These are phyloP conservation scores for Thielaviopsis populi DNA, from an alignment of 2,329 filamentous ascomycete species.

Conservation along the genomic window DNA sequence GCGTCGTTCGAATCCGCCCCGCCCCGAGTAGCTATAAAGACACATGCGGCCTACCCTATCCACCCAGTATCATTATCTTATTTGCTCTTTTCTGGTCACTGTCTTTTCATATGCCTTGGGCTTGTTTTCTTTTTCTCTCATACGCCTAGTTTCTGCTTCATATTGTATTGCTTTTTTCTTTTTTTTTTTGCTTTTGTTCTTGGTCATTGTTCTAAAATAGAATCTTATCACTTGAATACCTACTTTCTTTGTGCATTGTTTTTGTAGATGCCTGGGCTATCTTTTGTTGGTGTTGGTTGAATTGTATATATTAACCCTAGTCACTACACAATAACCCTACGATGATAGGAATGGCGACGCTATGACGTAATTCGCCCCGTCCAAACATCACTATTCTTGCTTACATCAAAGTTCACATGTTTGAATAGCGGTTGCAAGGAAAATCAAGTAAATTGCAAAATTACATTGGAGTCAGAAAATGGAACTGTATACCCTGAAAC, in stretches of 20 bases:
- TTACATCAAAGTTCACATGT: no score
- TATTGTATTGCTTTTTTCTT: background rate
- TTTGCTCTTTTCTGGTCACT: background rate
- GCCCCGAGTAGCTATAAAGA: background rate
- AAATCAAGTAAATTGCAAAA: background rate
- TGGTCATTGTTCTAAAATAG: background rate
- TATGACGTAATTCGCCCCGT: background rate
- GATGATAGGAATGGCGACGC: background rate
- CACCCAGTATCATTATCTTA: background rate
- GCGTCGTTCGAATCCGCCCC: slow-evolving; percentile 10
- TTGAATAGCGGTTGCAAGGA: background rate
- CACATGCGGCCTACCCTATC: no score
- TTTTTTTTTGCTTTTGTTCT: no score
- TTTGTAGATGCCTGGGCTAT: no score
- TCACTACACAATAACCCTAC: background rate
- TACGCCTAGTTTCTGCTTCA: background rate
- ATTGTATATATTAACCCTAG: background rate
- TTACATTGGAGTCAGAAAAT: background rate
- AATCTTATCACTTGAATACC: background rate
- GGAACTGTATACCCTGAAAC: background rate
- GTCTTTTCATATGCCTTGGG: background rate
- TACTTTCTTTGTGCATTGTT: no score
- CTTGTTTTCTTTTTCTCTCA: background rate
- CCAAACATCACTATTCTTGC: background rate
- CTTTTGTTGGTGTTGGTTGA: no score